A percentile compares a stretch with the other conserved stretches of the same genome.
Conservation (phyloP, 345 rosid genomes). For the Noccaea bulbosa region DNA sequence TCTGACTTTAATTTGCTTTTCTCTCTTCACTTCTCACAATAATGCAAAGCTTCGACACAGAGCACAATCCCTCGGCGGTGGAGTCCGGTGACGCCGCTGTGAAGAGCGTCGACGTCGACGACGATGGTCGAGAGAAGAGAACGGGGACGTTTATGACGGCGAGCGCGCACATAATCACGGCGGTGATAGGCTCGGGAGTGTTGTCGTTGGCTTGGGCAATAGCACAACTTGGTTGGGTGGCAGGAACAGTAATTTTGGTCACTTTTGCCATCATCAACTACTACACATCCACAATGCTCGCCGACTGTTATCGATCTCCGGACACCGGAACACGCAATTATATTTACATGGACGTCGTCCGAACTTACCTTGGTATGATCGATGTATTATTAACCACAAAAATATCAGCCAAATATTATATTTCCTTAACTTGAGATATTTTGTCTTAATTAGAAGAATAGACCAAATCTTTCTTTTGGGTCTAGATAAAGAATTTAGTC, state of each 20-base stretch:
- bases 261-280: slow-evolving; percentile 71
- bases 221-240: slow-evolving; percentile 89
- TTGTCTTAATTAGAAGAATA: no score
- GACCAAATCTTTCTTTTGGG: no score
- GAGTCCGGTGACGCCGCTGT: slow-evolving; percentile 7
- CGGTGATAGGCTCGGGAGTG: slow-evolving; percentile 93
- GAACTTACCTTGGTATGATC: slow-evolving; percentile 64
- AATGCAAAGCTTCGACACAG: not conserved
- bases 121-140: slow-evolving; percentile 69
- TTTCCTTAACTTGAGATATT: no score
- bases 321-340: slow-evolving; percentile 78
- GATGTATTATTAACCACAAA: no score
- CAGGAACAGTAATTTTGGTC: slow-evolving; percentile 63
- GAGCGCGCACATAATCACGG: slow-evolving; percentile 90
- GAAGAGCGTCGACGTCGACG: slow-evolving; percentile 55
- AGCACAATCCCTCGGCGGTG: slow-evolving; percentile 2
- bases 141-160: slow-evolving; percentile 52
- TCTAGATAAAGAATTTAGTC: no score
- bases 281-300: slow-evolving; percentile 73
- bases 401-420: no score
- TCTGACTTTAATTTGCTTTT: not conserved
- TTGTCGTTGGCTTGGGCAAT: slow-evolving; percentile 84
- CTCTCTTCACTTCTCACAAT: not conserved
- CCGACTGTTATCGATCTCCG: slow-evolving; percentile 70
- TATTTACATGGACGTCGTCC: slow-evolving; percentile 81